Base-by-base conservation (phyloP, 768 basidiomycete genomes). In the Xerocomus brunneocitrinus region DNA sequence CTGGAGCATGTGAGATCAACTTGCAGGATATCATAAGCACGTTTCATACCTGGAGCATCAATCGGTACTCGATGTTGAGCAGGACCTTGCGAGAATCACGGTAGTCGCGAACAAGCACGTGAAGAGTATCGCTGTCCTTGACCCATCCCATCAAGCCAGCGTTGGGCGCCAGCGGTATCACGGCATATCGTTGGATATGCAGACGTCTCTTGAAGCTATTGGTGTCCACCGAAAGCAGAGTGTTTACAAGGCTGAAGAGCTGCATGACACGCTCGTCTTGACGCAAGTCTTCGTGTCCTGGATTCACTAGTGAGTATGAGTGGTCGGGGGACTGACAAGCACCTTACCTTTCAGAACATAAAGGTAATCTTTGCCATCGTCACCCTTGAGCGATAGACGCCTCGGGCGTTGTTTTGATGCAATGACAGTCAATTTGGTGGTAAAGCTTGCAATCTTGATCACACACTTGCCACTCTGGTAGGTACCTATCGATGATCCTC, bases 201-300 rank as follows among this genome's bases (percentile, higher is more conserved):
- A 99, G 77, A 59, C 94, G 91, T 34, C 97, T 80, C 74, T 95
- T 97, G 80, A 95, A 98, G 67, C 91, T 93, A 65, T 90, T 84
- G 22, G 93, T 90, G 64, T 99, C 95, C 19, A 92, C 85, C 7
- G 90, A 87, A 28, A 99, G 83, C 2, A 98, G 74, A 0, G 92
- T 95, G 71, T 99, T 99, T 62, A 98, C 89, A 44, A 99, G 84
- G 54, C 97, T 89, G 70, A 98, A 98, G 19, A 98, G 79, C 69
- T 99, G 97, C 95, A 98, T 98, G 52, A 98, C 97, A 57, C 97
- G 83, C 64, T 99, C 97, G 67, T 99, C 97, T 71, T 98, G 97
- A 38, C 97, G 93, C 47, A 99, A 78, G 74, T 99, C 97, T 73
- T 99, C 97, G 70, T 99, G 97, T 8, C 97, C 93, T 95, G 57